Evolutionary conservation across 192 early-diverging fungal species (phyloP).

Genomic region (Anaeromyces robustus): DNA sequence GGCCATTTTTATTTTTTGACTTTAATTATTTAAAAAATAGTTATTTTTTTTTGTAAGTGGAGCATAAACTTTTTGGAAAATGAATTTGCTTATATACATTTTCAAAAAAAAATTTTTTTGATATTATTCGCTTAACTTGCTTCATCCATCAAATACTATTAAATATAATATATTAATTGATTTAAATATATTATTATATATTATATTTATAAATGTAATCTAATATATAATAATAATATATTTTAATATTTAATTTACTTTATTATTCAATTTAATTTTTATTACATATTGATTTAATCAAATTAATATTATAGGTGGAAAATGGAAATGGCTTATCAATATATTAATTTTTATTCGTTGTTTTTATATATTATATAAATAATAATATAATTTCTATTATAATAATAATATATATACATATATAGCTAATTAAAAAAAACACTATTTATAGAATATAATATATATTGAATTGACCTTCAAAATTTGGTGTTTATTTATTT

Average conservation of each 20-base stretch:
- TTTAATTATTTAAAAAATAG: not conserved
- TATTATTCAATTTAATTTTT: not conserved
- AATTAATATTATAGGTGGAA: not conserved
- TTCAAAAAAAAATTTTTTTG: not conserved
- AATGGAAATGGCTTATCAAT: not conserved
- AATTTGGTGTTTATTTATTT: too few species aligned
- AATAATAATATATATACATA: too few species aligned
- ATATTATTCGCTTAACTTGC: not conserved
- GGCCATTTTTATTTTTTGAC: not conserved
- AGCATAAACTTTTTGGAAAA: not conserved
- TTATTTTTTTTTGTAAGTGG: not conserved
- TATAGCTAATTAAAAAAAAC: too few species aligned
- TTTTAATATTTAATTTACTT: not conserved
- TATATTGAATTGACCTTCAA: too few species aligned
- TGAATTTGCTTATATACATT: not conserved
- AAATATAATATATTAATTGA: not conserved
- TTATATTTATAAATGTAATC: not conserved
- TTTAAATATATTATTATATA: too few species aligned
- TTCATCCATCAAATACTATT: not conserved
- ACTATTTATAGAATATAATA: too few species aligned
- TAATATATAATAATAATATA: not conserved
- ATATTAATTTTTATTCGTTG: not conserved
- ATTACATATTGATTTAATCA: not conserved
- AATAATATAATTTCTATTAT: too few species aligned
- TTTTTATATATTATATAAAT: too few species aligned